phyloP scores from a whole-genome alignment of 2,329 filamentous ascomycete species.

The Pseudopyrenochaeta lycopersici region DNA sequence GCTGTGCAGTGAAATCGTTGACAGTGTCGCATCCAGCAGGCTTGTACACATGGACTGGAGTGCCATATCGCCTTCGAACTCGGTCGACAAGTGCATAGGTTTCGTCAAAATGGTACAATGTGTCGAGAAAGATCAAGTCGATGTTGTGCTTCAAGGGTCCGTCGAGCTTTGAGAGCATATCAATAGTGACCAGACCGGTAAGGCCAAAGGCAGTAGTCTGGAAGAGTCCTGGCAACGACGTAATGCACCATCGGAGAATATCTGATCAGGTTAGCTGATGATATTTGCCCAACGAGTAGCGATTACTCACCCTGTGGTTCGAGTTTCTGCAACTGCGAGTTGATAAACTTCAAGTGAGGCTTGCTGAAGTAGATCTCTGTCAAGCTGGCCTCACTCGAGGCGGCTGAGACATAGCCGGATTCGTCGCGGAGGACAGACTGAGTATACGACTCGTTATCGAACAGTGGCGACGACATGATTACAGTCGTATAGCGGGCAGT shows the following conservation, averaged over 20 bases:
- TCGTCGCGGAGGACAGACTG: constrained; percentile 61
- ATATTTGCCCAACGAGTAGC: not conserved
- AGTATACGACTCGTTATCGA: constrained; percentile 34
- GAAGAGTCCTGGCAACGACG: constrained; percentile 85
- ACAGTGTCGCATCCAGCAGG: constrained; percentile 77
- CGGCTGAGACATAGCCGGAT: constrained; percentile 84
- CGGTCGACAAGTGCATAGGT: constrained; percentile 66
- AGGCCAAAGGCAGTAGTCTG: constrained; percentile 63
- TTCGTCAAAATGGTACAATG: constrained; percentile 62
- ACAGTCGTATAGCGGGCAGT: too few species aligned
- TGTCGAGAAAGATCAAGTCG: constrained; percentile 64
- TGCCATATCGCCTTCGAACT: constrained; percentile 77
- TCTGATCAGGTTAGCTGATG: constrained; percentile 60
- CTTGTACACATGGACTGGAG: constrained; percentile 89
- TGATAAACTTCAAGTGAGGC: constrained; percentile 88
- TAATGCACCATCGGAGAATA: constrained; percentile 90
- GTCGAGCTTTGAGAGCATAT: constrained; percentile 78
- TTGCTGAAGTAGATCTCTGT: constrained; percentile 86
- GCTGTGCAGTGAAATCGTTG: constrained; percentile 80
- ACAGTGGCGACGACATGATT: constrained; percentile 44
- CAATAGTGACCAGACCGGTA: constrained; percentile 61
- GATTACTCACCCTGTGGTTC: constrained; percentile 72
- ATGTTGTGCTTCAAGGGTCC: constrained; percentile 65
- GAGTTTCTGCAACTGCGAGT: constrained; percentile 86
- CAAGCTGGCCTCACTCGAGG: constrained; percentile 68